Base-by-base conservation (phyloP, 495 filamentous ascomycete species). In the Xylaria flabelliformis region DNA sequence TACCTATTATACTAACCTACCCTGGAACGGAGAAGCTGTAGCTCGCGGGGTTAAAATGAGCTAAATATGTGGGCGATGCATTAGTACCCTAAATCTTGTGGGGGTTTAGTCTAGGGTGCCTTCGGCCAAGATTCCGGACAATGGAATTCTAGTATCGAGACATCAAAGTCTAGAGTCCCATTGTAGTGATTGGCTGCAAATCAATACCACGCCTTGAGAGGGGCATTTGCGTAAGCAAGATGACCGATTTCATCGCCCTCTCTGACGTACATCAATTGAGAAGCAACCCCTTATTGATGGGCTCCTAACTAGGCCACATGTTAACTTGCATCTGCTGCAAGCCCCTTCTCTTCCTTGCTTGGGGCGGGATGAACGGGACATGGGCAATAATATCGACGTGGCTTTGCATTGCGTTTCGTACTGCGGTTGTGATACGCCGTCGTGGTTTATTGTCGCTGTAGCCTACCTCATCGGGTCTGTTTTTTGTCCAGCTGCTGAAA, bases 1-100 rank as follows among this genome's bases (percentile, higher is more conserved):
- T 75, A n/a, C n/a, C n/a, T n/a, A 29, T 1, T 29, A 29, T 29
- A 71, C 21, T 58, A 32, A 53, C 26, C 44, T 72, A 74, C 69
- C 75, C 26, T 44, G 34, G 15, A 48, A 36, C 62, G 56, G 10
- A 44, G 61, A 36, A 53, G 34, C 55, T 68, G 24, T 9, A 70
- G 32, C 15, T 53, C 64, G 64, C 64, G 46, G 64, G 64, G 46
- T 29, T 53, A 67, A 67, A 26, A 44, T 29, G 39, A 12, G n/a
- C 10, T 63, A 24, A 39, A 50, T 29, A 24, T 17, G 51, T 29
- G 26, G 24, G 55, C 9, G 41, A 32, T 56, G 65, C 65, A 56
- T 56, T 34, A 56, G 21, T 67, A 55, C 48, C 64, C 64, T 67
- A 44, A 67, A 44, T n/a, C 36, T 29, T 34, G 50, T 29, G 50